phyloP scores from a whole-genome alignment of 176 grass and related monocot species.

The Eragrostis nindensis region DNA sequence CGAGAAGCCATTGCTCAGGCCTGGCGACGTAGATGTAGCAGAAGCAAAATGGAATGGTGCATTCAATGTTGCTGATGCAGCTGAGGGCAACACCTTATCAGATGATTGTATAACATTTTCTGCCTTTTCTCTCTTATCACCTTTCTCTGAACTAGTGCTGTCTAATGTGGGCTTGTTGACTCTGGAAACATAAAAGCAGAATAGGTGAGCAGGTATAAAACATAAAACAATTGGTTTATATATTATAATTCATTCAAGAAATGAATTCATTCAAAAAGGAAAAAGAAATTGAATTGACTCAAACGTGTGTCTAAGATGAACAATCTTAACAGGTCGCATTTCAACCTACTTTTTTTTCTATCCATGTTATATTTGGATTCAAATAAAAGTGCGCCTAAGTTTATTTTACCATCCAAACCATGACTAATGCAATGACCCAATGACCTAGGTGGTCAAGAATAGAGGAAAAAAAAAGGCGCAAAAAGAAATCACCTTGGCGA shows the following conservation, averaged over 20 bases:
- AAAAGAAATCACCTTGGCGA: constrained; percentile 49
- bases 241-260: too few species aligned
- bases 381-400: not conserved
- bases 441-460: not conserved
- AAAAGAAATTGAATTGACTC: not conserved
- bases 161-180: constrained; percentile 30
- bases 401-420: constrained; percentile 7
- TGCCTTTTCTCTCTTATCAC: constrained; percentile 37
- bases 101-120: constrained; percentile 39
- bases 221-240: not conserved
- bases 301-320: not conserved
- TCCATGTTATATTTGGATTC: not conserved
- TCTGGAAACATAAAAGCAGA: constrained; percentile 44
- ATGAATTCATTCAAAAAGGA: not conserved
- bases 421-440: constrained; percentile 1
- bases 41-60: constrained; percentile 47
- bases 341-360: not conserved
- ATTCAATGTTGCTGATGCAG: constrained; percentile 28
- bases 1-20: constrained; percentile 58
- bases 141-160: constrained; percentile 24
- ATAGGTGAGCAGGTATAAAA: constrained; percentile 36
- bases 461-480: not conserved
- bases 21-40: constrained; percentile 36
- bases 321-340: not conserved
- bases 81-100: constrained; percentile 35